A percentile compares a stretch with the other conserved stretches of the same genome.
Evolutionary conservation across 331 rosid genomes (phyloP).

Genomic region (Erythrophleum ivorense): DNA sequence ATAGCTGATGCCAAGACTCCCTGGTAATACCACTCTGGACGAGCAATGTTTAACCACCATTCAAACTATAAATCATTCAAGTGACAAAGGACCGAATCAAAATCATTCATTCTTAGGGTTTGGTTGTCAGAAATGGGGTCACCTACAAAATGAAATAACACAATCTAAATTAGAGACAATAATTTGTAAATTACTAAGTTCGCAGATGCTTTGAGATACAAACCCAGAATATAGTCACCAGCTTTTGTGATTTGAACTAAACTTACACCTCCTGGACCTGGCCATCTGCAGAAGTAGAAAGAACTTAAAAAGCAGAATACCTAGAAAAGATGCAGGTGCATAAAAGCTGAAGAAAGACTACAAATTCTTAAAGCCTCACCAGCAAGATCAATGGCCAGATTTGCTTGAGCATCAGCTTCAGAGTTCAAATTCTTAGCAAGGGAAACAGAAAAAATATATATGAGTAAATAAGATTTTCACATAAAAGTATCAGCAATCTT

Average conservation of each 20-base stretch:
- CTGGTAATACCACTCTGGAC: slow-evolving; percentile 16
- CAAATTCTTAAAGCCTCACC: slow-evolving; percentile 55
- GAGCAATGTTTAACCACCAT: not conserved
- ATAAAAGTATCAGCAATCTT: slow-evolving; percentile 26
- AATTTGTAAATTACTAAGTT: slow-evolving; percentile 8
- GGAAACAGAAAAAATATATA: slow-evolving; percentile 25
- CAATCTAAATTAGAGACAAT: not conserved
- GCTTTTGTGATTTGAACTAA: slow-evolving; percentile 32
- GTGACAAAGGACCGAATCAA: slow-evolving; percentile 20
- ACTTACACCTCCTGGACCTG: slow-evolving; percentile 61
- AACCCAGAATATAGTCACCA: slow-evolving; percentile 26
- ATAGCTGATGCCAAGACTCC: not conserved
- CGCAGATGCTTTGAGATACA: slow-evolving; percentile 7
- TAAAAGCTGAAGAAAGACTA: slow-evolving; percentile 20
- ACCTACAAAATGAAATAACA: slow-evolving; percentile 36
- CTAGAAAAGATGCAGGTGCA: slow-evolving; percentile 8
- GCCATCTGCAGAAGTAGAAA: slow-evolving; percentile 66
- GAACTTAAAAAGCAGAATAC: slow-evolving; percentile 1
- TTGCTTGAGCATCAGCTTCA: slow-evolving; percentile 93
- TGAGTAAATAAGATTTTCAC: not conserved
- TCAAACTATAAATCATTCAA: not conserved
- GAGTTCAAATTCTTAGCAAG: slow-evolving; percentile 64
- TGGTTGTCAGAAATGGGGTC: slow-evolving; percentile 20
- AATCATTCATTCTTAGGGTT: slow-evolving; percentile 15
- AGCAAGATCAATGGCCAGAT: slow-evolving; percentile 70